A percentile compares a stretch with the other conserved stretches of the same genome.
Conservation (phyloP, 768 basidiomycete species). For the Kwoniella sp. region DNA sequence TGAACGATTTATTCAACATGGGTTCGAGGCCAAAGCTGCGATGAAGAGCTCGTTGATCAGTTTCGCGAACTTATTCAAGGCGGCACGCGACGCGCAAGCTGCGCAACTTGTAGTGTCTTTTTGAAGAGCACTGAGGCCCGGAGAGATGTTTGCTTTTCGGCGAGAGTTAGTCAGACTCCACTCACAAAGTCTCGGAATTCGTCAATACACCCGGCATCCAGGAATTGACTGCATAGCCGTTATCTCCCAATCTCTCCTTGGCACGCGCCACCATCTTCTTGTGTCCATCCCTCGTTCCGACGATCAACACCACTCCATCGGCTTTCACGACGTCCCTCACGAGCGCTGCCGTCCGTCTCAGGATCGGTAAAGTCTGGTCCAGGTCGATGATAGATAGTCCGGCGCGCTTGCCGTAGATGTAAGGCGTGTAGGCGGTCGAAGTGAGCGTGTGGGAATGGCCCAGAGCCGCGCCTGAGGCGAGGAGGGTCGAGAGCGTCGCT, state of each 20-base stretch:
- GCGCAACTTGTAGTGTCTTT: too few species aligned
- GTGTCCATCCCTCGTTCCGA: slow-evolving; percentile 68
- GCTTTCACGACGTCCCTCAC: slow-evolving; percentile 77
- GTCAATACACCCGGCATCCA: slow-evolving; percentile 97
- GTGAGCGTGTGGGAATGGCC: slow-evolving; percentile 76
- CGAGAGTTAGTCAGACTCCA: too few species aligned
- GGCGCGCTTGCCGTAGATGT: slow-evolving; percentile 87
- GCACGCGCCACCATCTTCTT: slow-evolving; percentile 74
- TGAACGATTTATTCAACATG: slow-evolving; percentile 48
- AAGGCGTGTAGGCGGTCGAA: slow-evolving; percentile 89
- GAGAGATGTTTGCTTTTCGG: too few species aligned
- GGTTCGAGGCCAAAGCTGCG: slow-evolving; percentile 54
- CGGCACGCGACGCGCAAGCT: not conserved
- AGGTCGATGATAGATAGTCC: slow-evolving; percentile 92
- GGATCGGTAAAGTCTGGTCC: slow-evolving; percentile 86
- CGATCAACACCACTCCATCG: slow-evolving; percentile 84
- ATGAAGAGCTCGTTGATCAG: too few species aligned
- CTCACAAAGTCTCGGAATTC: slow-evolving; percentile 62
- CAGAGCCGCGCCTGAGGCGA: slow-evolving; percentile 91
- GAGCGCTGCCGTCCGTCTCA: slow-evolving; percentile 86
- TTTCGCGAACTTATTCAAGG: not conserved
- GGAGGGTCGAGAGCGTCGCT: slow-evolving; percentile 80
- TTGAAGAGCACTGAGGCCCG: too few species aligned
- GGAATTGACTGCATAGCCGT: slow-evolving; percentile 78
- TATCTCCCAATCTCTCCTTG: slow-evolving; percentile 73